These are phyloP conservation scores for Umbellularia californica DNA, from an alignment of 164 flowering plant species.

Conservation along the genomic window DNA sequence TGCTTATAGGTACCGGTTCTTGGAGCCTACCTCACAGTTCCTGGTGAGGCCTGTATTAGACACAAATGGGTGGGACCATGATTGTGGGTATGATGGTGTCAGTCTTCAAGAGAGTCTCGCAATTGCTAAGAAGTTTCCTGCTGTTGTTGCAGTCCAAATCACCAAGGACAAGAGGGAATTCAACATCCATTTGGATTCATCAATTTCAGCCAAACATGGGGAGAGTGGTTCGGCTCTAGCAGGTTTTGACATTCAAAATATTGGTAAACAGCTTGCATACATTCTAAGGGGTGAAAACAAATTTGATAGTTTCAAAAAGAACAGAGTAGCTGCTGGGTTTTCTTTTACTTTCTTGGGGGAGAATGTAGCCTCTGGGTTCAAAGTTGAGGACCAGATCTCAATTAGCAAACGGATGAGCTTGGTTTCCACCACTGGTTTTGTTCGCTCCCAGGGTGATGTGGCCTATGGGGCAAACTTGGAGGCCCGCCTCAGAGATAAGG, in stretches of 20 bases:
- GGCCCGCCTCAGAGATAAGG: conserved; percentile 63
- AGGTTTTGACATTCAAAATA: conserved; percentile 83
- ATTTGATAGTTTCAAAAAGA: conserved; percentile 62
- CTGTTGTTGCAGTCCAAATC: conserved; percentile 58
- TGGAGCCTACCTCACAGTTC: conserved; percentile 89
- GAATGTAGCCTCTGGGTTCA: conserved; percentile 70
- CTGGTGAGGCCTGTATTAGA: conserved; percentile 87
- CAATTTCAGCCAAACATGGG: conserved; percentile 72
- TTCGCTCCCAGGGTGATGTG: conserved; percentile 65
- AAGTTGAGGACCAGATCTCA: conserved; percentile 76
- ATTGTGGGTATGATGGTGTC: conserved; percentile 93
- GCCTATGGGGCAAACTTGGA: conserved; percentile 91
- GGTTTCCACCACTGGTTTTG: conserved; percentile 79
- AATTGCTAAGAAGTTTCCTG: conserved; percentile 54
- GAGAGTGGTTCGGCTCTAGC: conserved; percentile 71
- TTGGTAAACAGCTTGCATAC: conserved; percentile 83
- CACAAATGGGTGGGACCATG: conserved; percentile 96
- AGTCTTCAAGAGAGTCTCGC: conserved; percentile 73
- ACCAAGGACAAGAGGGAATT: conserved; percentile 95
- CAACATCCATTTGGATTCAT: conserved; percentile 84
- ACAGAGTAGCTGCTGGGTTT: conserved; percentile 73
- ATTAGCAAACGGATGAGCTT: conserved; percentile 64
- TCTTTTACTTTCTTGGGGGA: conserved; percentile 85
- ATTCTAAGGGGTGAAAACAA: conserved; percentile 82
- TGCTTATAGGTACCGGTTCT: conserved; percentile 71